Evolutionary conservation across 306 rosid species (phyloP).

Genomic region (Begonia masoniana): DNA sequence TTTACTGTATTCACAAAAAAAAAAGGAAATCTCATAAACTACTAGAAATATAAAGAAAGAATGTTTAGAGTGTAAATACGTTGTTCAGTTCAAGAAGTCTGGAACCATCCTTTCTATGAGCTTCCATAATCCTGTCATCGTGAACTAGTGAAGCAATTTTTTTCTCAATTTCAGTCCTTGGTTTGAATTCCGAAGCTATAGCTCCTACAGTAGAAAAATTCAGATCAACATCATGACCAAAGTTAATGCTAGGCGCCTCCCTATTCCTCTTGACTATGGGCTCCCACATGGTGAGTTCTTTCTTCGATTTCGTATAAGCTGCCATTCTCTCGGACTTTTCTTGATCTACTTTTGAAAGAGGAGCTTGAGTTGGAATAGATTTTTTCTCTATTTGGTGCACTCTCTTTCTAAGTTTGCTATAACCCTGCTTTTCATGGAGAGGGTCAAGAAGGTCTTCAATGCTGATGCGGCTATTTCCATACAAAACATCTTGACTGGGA

Average conservation of each 20-base stretch:
- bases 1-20: too few species aligned
- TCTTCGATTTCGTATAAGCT: constrained; percentile 45
- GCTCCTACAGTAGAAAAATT: constrained; percentile 83
- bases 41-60: too few species aligned
- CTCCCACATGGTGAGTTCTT: constrained; percentile 62
- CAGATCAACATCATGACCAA: constrained; percentile 48
- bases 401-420: constrained; percentile 47
- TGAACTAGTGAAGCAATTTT: constrained; percentile 60
- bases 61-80: constrained; percentile 22
- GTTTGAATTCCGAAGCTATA: constrained; percentile 77
- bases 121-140: constrained; percentile 49
- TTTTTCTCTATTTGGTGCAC: constrained; percentile 28
- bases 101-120: constrained; percentile 70
- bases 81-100: constrained; percentile 71
- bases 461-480: constrained; percentile 51
- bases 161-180: constrained; percentile 80
- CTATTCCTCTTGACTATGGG: constrained; percentile 63
- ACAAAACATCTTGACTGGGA: constrained; percentile 58
- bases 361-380: constrained; percentile 35
- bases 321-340: constrained; percentile 54
- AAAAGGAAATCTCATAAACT: background rate
- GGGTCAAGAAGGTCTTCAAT: constrained; percentile 53
- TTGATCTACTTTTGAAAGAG: constrained; percentile 51
- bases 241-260: constrained; percentile 54
- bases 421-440: constrained; percentile 48